phyloP scores from a whole-genome alignment of 106 monocot genomes.

The Triglochin maritima region DNA sequence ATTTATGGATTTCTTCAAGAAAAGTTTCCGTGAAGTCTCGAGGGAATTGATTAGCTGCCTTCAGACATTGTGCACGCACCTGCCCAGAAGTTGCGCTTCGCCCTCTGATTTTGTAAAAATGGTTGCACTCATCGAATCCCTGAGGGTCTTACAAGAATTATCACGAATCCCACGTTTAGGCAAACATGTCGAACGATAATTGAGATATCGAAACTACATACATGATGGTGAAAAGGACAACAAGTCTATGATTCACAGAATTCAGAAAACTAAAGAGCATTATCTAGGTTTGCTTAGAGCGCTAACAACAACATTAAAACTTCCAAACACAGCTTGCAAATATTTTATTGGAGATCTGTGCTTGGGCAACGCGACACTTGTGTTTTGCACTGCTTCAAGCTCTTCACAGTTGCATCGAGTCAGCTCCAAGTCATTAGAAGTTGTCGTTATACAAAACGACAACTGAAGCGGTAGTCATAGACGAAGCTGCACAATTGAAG shows the following conservation, averaged over 20 bases:
- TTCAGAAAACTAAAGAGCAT: neutral
- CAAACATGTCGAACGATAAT: neutral
- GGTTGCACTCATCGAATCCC: neutral
- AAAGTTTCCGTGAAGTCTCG: neutral
- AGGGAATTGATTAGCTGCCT: neutral
- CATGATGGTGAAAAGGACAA: neutral
- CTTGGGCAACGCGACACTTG: slow-evolving; percentile 1
- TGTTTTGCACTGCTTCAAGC: slow-evolving; percentile 24
- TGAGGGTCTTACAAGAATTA: neutral
- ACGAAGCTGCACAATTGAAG: slow-evolving; percentile 44
- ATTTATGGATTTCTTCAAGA: neutral
- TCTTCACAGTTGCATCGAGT: slow-evolving; percentile 13
- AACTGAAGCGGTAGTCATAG: slow-evolving; percentile 22
- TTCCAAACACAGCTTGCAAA: neutral
- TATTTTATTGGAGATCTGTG: slow-evolving; percentile 2
- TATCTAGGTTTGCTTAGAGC: slow-evolving; percentile 5
- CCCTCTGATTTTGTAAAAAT: neutral
- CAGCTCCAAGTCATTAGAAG: too few species aligned
- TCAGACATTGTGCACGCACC: neutral
- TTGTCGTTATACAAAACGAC: neutral
- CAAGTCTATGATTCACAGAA: neutral
- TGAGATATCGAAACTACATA: neutral
- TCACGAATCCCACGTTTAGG: neutral
- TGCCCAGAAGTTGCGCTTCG: neutral
- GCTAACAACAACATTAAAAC: neutral